A percentile compares a stretch with the other conserved stretches of the same genome.
Evolutionary conservation across 352 stramenopile genomes (phyloP).

Genomic region (Globisporangium splendens): DNA sequence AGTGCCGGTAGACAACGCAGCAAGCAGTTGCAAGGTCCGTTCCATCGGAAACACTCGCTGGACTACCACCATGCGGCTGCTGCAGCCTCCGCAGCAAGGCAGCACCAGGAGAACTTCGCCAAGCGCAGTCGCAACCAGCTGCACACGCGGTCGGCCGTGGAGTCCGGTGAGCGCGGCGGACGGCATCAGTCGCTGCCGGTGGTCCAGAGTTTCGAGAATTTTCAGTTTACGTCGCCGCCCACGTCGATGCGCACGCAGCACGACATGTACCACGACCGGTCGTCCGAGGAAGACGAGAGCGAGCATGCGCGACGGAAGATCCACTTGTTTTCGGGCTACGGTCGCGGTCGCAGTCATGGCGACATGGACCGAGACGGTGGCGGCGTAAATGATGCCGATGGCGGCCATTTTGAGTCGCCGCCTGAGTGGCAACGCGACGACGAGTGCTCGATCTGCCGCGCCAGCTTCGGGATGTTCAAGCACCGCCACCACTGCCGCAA

Average conservation of each 20-base stretch:
- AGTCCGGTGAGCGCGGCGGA: slow-evolving; percentile 3
- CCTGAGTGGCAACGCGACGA: slow-evolving; percentile 75
- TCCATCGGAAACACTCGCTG: slow-evolving; percentile 40
- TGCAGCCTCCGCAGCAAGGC: slow-evolving; percentile 12
- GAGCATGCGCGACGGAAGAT: slow-evolving; percentile 15
- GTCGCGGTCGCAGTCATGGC: slow-evolving; percentile 3
- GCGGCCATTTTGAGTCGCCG: slow-evolving; percentile 36
- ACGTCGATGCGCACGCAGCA: slow-evolving; percentile 15
- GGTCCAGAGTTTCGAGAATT: slow-evolving; percentile 49
- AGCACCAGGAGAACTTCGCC: slow-evolving; percentile 21
- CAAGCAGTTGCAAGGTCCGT: slow-evolving; percentile 19
- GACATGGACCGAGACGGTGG: slow-evolving; percentile 6
- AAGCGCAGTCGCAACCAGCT: slow-evolving; percentile 8
- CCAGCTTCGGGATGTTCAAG: slow-evolving; percentile 82
- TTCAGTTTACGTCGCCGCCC: slow-evolving; percentile 14
- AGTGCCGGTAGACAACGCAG: slow-evolving; percentile 5
- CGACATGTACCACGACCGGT: slow-evolving; percentile 16
- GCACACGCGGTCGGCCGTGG: slow-evolving; percentile 8
- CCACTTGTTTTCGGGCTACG: slow-evolving; percentile 12
- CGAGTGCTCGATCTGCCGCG: slow-evolving; percentile 74
- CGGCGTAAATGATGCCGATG: background rate
- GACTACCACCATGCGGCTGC: slow-evolving; percentile 22
- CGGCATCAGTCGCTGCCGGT: slow-evolving; percentile 54
- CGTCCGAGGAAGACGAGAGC: slow-evolving; percentile 24
- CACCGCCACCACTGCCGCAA: slow-evolving; percentile 84